Base-by-base conservation (phyloP, 768 basidiomycete genomes). In the Mycena sanguinolenta region DNA sequence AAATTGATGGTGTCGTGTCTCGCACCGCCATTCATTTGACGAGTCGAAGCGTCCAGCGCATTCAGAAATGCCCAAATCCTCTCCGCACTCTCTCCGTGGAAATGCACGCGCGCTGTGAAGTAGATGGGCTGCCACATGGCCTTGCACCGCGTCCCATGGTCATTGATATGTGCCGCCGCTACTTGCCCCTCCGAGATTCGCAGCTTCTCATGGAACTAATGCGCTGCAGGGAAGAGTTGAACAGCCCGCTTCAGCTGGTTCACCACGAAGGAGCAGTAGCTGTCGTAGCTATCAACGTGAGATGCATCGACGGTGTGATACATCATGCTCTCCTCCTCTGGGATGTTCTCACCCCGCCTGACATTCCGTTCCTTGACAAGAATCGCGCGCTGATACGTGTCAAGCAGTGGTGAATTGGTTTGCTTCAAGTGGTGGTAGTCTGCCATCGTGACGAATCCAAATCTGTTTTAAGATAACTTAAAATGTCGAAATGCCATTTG, bases 41-140 rank as follows among this genome's bases (percentile, higher is more conserved):
- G 44, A 3, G 44, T 46, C 21, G 44, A 46, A 8, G 21, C 7
- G 4, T 21, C 44, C 8, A 46, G 44, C 19, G 44, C 21, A 21
- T 46, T 46, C 44, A n/a, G 21, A 17, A 46, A 46, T n/a, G 44
- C 19, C 44, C 67, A 68, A 3, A 61, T 38, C 49, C 53, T 54
- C 50, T 67, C 68, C 13, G 61, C 68, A 19, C 62, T 69, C 46
- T 69, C 62, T 8, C 68, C 62, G 39, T 69, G 62, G 30, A 69
- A 69, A 44, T 69, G 68, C 1, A 55, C 53, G n/a, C 61, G 28
- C 49, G 61, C 63, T 1, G 44, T 61, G n/a, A 58, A 57, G 50
- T 63, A 69, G 1, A 69, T 62, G 2, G 68, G 55, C 42, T 69
- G 68, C 68, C 68, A 69, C 8, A 30, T 4, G 1, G 36, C 13